Evolutionary conservation across 1,284 basidiomycete species (phyloP).

Genomic region (Papiliotrema laurentii): DNA sequence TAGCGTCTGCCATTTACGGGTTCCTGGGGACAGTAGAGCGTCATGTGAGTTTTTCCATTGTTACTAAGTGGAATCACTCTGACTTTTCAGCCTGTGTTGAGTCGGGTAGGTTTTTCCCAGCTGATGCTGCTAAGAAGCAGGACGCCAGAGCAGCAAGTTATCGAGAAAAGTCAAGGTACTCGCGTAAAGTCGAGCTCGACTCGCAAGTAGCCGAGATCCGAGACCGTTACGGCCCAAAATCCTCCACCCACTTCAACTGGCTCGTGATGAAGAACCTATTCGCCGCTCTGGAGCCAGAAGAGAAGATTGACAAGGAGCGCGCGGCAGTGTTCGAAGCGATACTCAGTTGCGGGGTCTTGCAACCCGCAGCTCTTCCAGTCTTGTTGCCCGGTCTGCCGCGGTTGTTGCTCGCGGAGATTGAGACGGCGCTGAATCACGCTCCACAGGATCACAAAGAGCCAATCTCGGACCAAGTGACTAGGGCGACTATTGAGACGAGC

Average conservation of each 20-base stretch:
- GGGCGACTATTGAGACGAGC: no score
- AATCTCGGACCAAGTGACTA: no score
- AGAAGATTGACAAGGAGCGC: constrained; percentile 19
- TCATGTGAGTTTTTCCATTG: constrained; percentile 27
- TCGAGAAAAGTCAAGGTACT: constrained; percentile 27
- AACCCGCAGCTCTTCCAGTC: constrained; percentile 15
- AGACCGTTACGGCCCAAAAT: constrained; percentile 20
- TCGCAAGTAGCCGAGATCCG: constrained; percentile 28
- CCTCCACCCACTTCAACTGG: constrained; percentile 21
- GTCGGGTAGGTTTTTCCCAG: constrained; percentile 18
- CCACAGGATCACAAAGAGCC: constrained; percentile 9
- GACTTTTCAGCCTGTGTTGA: constrained; percentile 30
- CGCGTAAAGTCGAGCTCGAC: constrained; percentile 14
- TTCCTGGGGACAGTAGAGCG: constrained; percentile 37
- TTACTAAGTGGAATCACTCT: background rate
- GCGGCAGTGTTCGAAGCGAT: constrained; percentile 26
- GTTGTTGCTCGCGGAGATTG: constrained; percentile 24
- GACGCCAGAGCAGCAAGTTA: constrained; percentile 38
- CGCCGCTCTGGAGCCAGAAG: constrained; percentile 8
- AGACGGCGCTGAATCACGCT: constrained; percentile 11
- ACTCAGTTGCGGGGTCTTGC: constrained; percentile 27
- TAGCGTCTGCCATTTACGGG: constrained; percentile 34
- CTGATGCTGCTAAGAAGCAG: constrained; percentile 8
- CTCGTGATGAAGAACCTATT: constrained; percentile 30
- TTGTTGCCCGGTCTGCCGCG: constrained; percentile 29